Evolutionary conservation across 163 green algal species (phyloP), one percentile per base, ranked within the genome.

Genomic region (Botryococcus braunii): DNA sequence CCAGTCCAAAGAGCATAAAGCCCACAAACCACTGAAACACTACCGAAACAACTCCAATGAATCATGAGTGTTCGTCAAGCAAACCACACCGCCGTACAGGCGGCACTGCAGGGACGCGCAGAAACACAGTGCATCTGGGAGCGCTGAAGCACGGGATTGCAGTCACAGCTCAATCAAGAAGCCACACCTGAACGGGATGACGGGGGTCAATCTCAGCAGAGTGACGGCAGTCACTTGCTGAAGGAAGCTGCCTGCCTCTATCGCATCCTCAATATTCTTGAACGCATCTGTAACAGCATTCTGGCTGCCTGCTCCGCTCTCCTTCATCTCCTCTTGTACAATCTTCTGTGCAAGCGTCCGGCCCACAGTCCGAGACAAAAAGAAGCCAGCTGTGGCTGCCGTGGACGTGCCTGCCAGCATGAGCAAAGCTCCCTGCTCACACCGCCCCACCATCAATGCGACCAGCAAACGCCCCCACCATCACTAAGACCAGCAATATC

Each of bases 171-270:
- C n/a, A n/a, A n/a, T n/a, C n/a, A n/a, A n/a, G n/a, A n/a, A n/a
- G n/a, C n/a, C n/a, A n/a, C n/a, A 81, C 80, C 76, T 83, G 77
- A 84, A 91, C 0, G 85, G 85, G n/a, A 93, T 78, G 6, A 95
- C 79, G 2, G 89, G 89, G 2, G 88, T 95, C 3, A 93, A 69
- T 5, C 89, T 71, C 70, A 96, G 79, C 55, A 90, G 70, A 49
- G 81, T 71, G n/a, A 96, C 77, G 4, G 87, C 82, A 9, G 74
- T 82, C 9, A 86, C 71, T 79, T 96, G 88, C 79, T 88, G 73
- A 70, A 65, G 74, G 58, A 89, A 85, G 46, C 73, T 78, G 56
- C 88, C 88, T 23, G 71, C 59, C 70, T 89, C 81, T 27, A 95
- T 90, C 13, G 74, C 72, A 3, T 56, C 65, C 57, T 79, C 66